Base-by-base conservation (phyloP, 108 stramenopile species). In the Cyclotella baltica region DNA sequence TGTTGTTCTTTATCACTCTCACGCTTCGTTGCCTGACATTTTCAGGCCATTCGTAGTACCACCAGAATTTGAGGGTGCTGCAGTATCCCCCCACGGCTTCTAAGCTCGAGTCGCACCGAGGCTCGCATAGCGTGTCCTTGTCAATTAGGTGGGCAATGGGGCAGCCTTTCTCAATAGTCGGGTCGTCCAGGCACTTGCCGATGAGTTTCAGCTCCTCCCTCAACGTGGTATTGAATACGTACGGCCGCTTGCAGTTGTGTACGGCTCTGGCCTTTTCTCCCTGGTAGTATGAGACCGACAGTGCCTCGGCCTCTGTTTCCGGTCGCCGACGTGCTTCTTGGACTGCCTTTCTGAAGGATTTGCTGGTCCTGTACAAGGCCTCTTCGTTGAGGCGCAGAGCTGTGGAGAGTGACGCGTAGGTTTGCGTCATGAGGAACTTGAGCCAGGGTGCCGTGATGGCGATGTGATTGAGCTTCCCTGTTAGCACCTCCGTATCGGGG, bases 11-110 rank as follows among this genome's bases (percentile, higher is more conserved):
- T 0, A 57, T 30, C 15, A 30, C 37, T 13, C 56, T 53, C 3
- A 70, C 23, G 0, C 55, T 70, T 22, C 35, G 53, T 20, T 27
- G 33, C 4, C 37, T 31, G 9, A 70, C 38, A 11, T 56, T 36
- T 40, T 2, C 53, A 18, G 22, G 31, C 69, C 69, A 70, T 57
- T 70, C 69, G 13, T 59, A 28, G 25, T 71, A 71, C 70, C 70
- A 71, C 70, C 70, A 71, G 38, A 59, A 71, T 2, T 11, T 29
- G 9, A 56, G 22, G 0, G 58, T 16, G 0, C 9, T 25, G 25
- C 37, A 58, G 2, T 27, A 71, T 0, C 70, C 70, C 2, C 70
- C 70, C 4, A 57, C 70, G 0, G 56, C 56, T 13, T 30, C 37
- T 13, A 71, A 38, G 15, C 70, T 43, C 16, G 53, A 37, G 19